phyloP scores from a whole-genome alignment of 768 basidiomycete genomes.

The Mycena galericulata region DNA sequence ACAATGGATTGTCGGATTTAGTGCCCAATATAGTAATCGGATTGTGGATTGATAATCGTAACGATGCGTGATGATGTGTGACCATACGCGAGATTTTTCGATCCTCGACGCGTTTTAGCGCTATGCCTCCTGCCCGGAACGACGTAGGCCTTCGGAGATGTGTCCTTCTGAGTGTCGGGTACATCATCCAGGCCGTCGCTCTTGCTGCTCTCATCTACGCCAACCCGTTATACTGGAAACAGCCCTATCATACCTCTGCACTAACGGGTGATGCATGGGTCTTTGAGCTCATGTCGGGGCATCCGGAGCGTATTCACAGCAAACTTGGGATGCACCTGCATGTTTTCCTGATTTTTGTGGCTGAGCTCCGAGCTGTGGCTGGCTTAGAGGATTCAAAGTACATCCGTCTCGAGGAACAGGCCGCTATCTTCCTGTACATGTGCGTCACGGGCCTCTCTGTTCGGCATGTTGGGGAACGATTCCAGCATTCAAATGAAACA shows the following conservation, averaged over 20 bases:
- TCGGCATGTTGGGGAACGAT: conserved; percentile 37
- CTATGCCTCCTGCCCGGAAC: neutral
- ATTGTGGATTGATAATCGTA: neutral
- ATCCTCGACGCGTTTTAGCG: neutral
- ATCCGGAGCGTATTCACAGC: conserved; percentile 38
- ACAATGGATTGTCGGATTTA: neutral
- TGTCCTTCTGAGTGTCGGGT: neutral
- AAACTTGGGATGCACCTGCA: conserved; percentile 37
- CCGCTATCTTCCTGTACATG: conserved; percentile 37
- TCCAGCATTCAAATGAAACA: conserved; percentile 41
- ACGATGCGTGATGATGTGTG: neutral
- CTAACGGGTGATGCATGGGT: conserved; percentile 40
- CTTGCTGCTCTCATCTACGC: conserved; percentile 15
- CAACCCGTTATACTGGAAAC: conserved; percentile 23
- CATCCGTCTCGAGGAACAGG: conserved; percentile 32
- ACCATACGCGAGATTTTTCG: neutral
- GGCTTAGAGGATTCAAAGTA: conserved; percentile 17
- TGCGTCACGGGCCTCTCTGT: conserved; percentile 36
- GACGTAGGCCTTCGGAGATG: neutral
- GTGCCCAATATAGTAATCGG: neutral
- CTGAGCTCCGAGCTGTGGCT: conserved; percentile 12
- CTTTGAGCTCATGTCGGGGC: conserved; percentile 38
- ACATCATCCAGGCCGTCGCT: neutral
- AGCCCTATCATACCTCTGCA: conserved; percentile 39
- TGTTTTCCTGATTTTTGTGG: conserved; percentile 36